Percentiles rank a stretch among this genome's conserved stretches.
phyloP scores from a whole-genome alignment of 2,329 filamentous ascomycete species.

The Diaporthe sp. region DNA sequence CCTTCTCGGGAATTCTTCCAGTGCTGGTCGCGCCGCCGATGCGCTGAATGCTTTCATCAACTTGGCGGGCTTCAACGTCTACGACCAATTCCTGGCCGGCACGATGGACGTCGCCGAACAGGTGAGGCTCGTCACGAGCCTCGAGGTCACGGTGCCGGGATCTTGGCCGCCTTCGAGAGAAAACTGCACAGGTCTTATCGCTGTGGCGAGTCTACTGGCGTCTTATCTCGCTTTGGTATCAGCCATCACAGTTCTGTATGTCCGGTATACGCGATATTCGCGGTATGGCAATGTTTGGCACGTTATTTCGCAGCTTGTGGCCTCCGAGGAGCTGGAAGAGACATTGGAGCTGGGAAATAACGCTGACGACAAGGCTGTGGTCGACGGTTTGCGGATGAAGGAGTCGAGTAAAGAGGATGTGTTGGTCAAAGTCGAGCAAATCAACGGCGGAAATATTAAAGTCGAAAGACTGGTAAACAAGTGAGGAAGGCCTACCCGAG shows the following conservation, averaged over 20 bases:
- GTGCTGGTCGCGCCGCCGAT: conserved; percentile 5
- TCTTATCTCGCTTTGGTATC: background rate
- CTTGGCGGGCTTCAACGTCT: background rate
- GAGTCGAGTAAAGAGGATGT: background rate
- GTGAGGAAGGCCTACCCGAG: background rate
- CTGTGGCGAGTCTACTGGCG: background rate
- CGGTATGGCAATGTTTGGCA: conserved; percentile 29
- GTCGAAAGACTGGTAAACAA: background rate
- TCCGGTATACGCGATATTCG: background rate
- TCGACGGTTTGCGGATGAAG: background rate
- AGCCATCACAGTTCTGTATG: background rate
- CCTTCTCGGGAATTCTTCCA: background rate
- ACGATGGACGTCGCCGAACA: conserved; percentile 17
- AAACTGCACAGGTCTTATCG: conserved; percentile 20
- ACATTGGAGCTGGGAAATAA: conserved; percentile 2
- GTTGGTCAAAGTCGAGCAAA: background rate
- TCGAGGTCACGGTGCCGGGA: background rate
- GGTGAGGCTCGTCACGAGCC: background rate
- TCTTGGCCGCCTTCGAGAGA: background rate
- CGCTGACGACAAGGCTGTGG: background rate
- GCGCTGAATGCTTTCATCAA: conserved; percentile 1
- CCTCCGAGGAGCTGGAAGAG: background rate
- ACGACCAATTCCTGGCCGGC: conserved; percentile 8
- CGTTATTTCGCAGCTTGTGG: conserved; percentile 23
- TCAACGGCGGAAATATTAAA: background rate